Conservation (phyloP, 2,329 filamentous ascomycete species). For the Cercospora citrullina region DNA sequence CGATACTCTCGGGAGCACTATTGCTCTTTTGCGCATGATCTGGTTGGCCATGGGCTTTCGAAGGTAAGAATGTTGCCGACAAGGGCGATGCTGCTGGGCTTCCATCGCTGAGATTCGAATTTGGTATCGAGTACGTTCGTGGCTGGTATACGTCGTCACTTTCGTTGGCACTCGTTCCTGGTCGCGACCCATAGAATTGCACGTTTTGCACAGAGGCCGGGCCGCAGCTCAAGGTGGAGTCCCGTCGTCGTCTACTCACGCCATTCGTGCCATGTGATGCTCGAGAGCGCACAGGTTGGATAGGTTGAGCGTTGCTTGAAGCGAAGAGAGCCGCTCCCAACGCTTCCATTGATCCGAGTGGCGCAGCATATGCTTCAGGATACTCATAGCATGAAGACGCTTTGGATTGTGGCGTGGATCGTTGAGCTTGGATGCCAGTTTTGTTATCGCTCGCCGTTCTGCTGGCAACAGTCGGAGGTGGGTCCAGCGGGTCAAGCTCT, state of each 20-base stretch:
- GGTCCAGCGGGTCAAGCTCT: neutral
- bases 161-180: slow-evolving; percentile 19
- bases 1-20: slow-evolving; percentile 15
- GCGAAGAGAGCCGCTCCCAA: slow-evolving; percentile 19
- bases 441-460: slow-evolving; percentile 4
- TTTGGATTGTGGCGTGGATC: neutral
- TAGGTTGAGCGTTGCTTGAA: neutral
- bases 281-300: neutral
- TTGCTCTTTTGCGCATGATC: neutral
- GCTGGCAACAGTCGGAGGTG: slow-evolving; percentile 4
- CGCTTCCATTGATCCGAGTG: slow-evolving; percentile 15
- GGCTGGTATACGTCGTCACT: slow-evolving; percentile 23
- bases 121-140: slow-evolving; percentile 25
- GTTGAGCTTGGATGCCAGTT: neutral
- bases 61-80: slow-evolving; percentile 6
- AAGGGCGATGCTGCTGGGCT: slow-evolving; percentile 16
- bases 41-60: neutral
- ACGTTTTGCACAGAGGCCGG: slow-evolving; percentile 28
- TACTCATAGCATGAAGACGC: slow-evolving; percentile 13
- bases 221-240: slow-evolving; percentile 18
- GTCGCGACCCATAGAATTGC: slow-evolving; percentile 31
- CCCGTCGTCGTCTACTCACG: neutral
- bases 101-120: slow-evolving; percentile 24
- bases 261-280: neutral
- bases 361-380: slow-evolving; percentile 13